Conservation (phyloP, 352 stramenopile species). For the Phytophthora litchii region DNA sequence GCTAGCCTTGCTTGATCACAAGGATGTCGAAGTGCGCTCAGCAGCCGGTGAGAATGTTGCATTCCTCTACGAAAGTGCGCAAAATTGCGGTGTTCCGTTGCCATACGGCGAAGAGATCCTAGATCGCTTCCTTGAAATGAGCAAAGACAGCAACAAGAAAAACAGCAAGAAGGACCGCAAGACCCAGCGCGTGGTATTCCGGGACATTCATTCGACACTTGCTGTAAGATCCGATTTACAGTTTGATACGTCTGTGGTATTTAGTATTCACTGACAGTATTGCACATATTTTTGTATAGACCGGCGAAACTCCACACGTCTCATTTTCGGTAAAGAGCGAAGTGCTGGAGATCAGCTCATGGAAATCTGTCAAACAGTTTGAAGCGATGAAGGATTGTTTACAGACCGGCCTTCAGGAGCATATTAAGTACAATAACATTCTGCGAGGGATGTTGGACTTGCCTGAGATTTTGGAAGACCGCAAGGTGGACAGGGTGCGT, state of each 20-base stretch:
- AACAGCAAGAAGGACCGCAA: constrained; percentile 92
- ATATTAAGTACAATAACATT: constrained; percentile 92
- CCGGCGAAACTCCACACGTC: constrained; percentile 78
- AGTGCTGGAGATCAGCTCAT: constrained; percentile 73
- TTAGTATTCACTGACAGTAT: constrained; percentile 2
- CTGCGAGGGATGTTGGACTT: constrained; percentile 77
- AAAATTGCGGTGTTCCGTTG: constrained; percentile 52
- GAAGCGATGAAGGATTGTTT: constrained; percentile 82
- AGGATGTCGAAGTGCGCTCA: constrained; percentile 82
- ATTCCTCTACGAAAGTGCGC: constrained; percentile 73
- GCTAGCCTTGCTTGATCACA: constrained; percentile 72
- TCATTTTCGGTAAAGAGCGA: constrained; percentile 83
- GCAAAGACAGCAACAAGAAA: constrained; percentile 90
- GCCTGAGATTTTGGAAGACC: constrained; percentile 77
- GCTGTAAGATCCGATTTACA: constrained; percentile 49
- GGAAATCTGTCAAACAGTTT: constrained; percentile 84
- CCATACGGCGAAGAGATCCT: constrained; percentile 75
- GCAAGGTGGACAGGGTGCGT: constrained; percentile 72
- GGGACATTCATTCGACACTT: constrained; percentile 83
- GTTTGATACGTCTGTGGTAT: neutral
- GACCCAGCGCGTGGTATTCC: constrained; percentile 82
- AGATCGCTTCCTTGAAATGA: constrained; percentile 74
- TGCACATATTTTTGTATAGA: constrained; percentile 37
- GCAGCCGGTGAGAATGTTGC: constrained; percentile 87
- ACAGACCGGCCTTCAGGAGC: constrained; percentile 74